phyloP scores from a whole-genome alignment of 306 rosid species.

The Erythrophleum fordii region DNA sequence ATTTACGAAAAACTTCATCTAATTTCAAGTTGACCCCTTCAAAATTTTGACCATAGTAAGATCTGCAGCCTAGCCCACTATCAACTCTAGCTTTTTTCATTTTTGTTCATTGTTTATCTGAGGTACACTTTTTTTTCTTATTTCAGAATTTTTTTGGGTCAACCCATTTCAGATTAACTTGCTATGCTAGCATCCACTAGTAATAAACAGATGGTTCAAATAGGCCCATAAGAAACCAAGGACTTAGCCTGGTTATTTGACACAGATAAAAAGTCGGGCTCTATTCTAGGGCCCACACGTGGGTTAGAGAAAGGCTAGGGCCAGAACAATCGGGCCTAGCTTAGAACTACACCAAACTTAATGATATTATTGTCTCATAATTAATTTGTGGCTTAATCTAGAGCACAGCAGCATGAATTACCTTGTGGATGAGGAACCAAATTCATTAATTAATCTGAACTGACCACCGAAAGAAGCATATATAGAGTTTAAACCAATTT shows the following conservation, averaged over 20 bases:
- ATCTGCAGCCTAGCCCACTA: not conserved
- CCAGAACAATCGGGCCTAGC: not conserved
- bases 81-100: not conserved
- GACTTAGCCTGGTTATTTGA: not conserved
- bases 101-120: not conserved
- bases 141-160: not conserved
- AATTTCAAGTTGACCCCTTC: not conserved
- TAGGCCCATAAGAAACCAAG: too few relatives aligned
- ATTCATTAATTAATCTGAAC: not conserved
- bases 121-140: not conserved
- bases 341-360: not conserved
- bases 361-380: not conserved
- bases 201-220: not conserved
- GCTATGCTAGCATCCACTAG: not conserved
- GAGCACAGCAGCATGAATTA: not conserved
- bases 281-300: not conserved
- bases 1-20: not conserved
- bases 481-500: too few relatives aligned
- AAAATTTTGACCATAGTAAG: not conserved
- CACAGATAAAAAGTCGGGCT: not conserved
- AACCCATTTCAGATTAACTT: not conserved
- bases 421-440: not conserved
- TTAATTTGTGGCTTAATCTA: not conserved
- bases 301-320: not conserved
- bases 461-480: too few relatives aligned